Percentiles rank a stretch among this genome's conserved stretches.
Evolutionary conservation across 164 flowering plant genomes (phyloP).

Genomic region (Buxus sempervirens): DNA sequence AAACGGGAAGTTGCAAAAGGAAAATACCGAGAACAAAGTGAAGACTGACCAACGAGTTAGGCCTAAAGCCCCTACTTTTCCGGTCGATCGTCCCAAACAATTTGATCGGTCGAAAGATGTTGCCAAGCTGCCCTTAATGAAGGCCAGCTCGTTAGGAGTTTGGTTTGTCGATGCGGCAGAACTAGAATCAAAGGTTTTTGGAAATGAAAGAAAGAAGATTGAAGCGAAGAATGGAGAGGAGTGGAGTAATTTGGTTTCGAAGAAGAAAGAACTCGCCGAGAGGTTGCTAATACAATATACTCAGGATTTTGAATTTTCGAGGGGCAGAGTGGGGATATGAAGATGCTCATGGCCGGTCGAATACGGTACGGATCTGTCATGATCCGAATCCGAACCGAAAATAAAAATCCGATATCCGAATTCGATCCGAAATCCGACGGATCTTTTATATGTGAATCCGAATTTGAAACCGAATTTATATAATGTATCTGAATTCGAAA

Average conservation of each 20-base stretch:
- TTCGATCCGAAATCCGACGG: too few relatives aligned
- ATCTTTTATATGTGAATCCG: too few relatives aligned
- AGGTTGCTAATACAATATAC: constrained; percentile 71
- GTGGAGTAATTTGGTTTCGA: constrained; percentile 55
- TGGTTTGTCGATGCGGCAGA: constrained; percentile 76
- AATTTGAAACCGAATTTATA: too few relatives aligned
- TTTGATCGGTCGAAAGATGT: constrained; percentile 45
- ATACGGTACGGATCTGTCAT: too few relatives aligned
- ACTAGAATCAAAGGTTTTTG: constrained; percentile 63
- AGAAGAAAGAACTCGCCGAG: constrained; percentile 76
- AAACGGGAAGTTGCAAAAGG: not conserved
- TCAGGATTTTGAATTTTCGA: constrained; percentile 56
- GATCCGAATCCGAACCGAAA: too few relatives aligned
- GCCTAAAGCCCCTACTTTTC: constrained; percentile 1
- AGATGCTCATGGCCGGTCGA: constrained; percentile 75
- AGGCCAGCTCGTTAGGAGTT: constrained; percentile 46
- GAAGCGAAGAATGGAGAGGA: constrained; percentile 40
- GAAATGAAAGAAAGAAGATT: constrained; percentile 33
- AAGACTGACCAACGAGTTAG: not conserved
- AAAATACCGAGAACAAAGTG: constrained; percentile 2
- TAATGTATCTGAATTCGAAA: too few relatives aligned
- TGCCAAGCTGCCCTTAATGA: constrained; percentile 76
- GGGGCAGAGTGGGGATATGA: constrained; percentile 79
- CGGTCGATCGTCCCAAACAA: constrained; percentile 2
- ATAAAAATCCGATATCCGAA: too few relatives aligned